Base-by-base conservation (phyloP, 768 basidiomycete genomes). In the Macrocybe gigantea region DNA sequence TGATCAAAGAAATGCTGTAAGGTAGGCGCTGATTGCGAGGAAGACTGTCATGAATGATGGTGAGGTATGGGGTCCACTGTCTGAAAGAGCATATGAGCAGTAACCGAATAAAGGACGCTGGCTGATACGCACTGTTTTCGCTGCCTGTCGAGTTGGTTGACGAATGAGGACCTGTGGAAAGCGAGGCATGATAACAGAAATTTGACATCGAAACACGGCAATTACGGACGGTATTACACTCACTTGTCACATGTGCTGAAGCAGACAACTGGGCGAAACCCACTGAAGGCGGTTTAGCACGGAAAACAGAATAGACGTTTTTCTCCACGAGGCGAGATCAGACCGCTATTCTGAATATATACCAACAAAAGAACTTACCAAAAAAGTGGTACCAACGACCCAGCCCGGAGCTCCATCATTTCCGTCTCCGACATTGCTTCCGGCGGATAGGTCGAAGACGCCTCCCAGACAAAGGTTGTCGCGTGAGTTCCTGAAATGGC, bases 311-410 rank as follows among this genome's bases (percentile, higher is more conserved):
- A 51, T 77, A 78, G 2, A 78, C 77, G 54, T 77, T 78, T 78
- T 77, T 78, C 76, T 76, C 51, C 32, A 47, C 9, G 29, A 29
- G 7, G 41, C 44, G 15, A 44, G 13, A 43, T 44, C 8, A n/a
- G 22, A 22, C 22, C 41, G 41, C 22, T 14, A 31, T 10, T 5
- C 6, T n/a, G 32, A 33, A 14, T 30, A 46, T 39, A 36, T 45
- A 49, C 41, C 44, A 45, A 35, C 33, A 35, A 8, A 51, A 70
- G 69, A 12, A 68, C 80, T 43, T 51, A 81, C 80, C 52, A 90
- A 69, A 64, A 89, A 88, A 1, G 80, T 79, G 53, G 80, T 87
- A 12, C 90, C 89, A 6, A 91, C 61, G 35, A 85, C 79, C 82
- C 82, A 85, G 8, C 56, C 49, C 1, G 83, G 83, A 45, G 64